Conservation (phyloP, 1,284 basidiomycete genomes). For the Sporisorium graminicola region DNA sequence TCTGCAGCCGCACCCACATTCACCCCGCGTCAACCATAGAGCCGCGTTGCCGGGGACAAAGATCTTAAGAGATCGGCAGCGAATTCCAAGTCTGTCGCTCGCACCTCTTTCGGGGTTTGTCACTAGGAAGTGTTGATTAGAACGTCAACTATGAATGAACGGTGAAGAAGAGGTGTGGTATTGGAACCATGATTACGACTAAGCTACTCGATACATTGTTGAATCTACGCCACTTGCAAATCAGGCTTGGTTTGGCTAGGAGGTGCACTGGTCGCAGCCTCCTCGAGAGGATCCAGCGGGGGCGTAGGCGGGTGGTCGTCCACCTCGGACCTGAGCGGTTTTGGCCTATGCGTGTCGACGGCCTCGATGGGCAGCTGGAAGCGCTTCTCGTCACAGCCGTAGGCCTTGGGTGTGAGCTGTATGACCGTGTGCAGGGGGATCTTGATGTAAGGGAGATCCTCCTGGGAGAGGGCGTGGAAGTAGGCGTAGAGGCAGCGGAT, state of each 20-base stretch:
- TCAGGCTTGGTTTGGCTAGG: constrained; percentile 37
- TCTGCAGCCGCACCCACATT: constrained; percentile 39
- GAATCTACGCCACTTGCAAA: not conserved
- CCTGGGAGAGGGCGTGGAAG: constrained; percentile 91
- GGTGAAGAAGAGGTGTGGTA: not conserved
- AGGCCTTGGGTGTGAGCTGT: constrained; percentile 96
- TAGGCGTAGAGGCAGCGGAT: constrained; percentile 79
- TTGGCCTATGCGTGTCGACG: constrained; percentile 66
- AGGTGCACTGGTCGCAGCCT: constrained; percentile 44
- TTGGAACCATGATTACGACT: not conserved
- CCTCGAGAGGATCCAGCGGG: constrained; percentile 44
- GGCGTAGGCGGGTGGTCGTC: constrained; percentile 49
- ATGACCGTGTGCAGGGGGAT: constrained; percentile 89
- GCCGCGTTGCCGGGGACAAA: not conserved
- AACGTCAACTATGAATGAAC: too few relatives aligned
- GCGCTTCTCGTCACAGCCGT: constrained; percentile 97
- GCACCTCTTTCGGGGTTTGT: too few relatives aligned
- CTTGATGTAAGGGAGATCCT: constrained; percentile 96
- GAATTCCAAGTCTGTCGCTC: too few relatives aligned
- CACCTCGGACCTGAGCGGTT: constrained; percentile 40
- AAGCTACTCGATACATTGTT: not conserved
- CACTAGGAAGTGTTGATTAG: too few relatives aligned
- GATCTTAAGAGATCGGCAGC: too few relatives aligned
- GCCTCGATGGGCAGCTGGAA: constrained; percentile 71
- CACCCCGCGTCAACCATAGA: constrained; percentile 20